These are phyloP conservation scores for Sophora flavescens DNA, from an alignment of 306 rosid species.

Conservation along the genomic window DNA sequence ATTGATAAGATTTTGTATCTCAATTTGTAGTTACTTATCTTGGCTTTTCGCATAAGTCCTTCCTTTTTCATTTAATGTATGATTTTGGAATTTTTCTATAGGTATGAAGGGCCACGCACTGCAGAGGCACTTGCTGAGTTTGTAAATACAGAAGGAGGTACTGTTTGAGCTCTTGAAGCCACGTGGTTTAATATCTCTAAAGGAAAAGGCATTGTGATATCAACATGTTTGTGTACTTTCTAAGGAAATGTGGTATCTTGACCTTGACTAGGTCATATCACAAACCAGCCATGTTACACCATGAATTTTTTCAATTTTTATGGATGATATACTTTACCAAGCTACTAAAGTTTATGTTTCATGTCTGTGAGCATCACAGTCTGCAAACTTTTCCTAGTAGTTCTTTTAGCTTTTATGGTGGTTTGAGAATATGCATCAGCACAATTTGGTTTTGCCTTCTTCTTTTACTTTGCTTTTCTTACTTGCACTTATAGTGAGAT, in stretches of 20 bases:
- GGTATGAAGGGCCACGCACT: slow-evolving; percentile 85
- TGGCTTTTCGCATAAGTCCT: slow-evolving; percentile 13
- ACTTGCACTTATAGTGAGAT: slow-evolving; percentile 7
- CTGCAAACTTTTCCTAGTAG: background rate
- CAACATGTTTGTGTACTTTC: slow-evolving; percentile 24
- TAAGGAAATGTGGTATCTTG: slow-evolving; percentile 18
- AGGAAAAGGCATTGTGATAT: slow-evolving; percentile 7
- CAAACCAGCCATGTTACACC: background rate
- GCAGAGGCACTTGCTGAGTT: slow-evolving; percentile 86
- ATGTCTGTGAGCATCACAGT: slow-evolving; percentile 11
- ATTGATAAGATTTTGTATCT: slow-evolving; percentile 24
- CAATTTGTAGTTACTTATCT: slow-evolving; percentile 15
- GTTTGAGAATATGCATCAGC: slow-evolving; percentile 33
- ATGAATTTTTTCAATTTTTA: background rate
- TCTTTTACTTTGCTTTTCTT: slow-evolving; percentile 9
- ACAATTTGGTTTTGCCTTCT: slow-evolving; percentile 12
- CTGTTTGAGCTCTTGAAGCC: slow-evolving; percentile 21
- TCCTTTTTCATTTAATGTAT: slow-evolving; percentile 19
- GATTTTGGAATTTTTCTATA: slow-evolving; percentile 38
- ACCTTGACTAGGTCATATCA: slow-evolving; percentile 22
- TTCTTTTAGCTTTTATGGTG: slow-evolving; percentile 19
- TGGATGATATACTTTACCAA: slow-evolving; percentile 13
- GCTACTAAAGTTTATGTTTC: slow-evolving; percentile 30
- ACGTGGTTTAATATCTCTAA: slow-evolving; percentile 11
- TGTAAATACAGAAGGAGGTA: slow-evolving; percentile 88